Evolutionary conservation across 2,329 filamentous ascomycete genomes (phyloP).

Genomic region (Fusarium fujikuroi): DNA sequence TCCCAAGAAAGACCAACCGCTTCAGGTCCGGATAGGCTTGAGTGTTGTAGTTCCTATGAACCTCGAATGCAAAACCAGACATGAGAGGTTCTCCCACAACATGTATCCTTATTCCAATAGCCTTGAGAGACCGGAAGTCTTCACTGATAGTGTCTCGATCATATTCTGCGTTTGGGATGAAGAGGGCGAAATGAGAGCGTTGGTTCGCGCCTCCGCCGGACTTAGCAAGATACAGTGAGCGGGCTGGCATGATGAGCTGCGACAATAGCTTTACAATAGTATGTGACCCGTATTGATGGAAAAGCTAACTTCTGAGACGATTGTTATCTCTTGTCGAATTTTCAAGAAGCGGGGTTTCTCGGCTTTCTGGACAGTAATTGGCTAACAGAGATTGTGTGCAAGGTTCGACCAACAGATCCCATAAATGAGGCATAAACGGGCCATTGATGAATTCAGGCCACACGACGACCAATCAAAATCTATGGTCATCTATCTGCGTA

Average conservation of each 20-base stretch:
- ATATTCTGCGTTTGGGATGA: background rate
- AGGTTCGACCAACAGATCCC: background rate
- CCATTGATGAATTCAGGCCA: accelerated
- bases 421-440: background rate
- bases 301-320: accelerated
- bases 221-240: background rate
- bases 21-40: accelerated
- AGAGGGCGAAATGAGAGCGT: background rate
- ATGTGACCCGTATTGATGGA: accelerated
- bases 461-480: accelerated
- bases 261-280: accelerated
- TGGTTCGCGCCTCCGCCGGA: accelerated
- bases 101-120: background rate
- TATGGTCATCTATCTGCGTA: accelerated
- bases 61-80: background rate
- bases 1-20: accelerated
- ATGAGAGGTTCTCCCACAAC: background rate
- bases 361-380: background rate
- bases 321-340: accelerated
- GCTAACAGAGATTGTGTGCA: background rate
- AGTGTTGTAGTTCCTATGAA: background rate
- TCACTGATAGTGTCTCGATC: background rate
- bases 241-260: accelerated
- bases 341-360: background rate
- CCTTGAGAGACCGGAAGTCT: background rate